Evolutionary conservation across 139 green algal genomes (phyloP).

Genomic region (Coelastrella sp.): DNA sequence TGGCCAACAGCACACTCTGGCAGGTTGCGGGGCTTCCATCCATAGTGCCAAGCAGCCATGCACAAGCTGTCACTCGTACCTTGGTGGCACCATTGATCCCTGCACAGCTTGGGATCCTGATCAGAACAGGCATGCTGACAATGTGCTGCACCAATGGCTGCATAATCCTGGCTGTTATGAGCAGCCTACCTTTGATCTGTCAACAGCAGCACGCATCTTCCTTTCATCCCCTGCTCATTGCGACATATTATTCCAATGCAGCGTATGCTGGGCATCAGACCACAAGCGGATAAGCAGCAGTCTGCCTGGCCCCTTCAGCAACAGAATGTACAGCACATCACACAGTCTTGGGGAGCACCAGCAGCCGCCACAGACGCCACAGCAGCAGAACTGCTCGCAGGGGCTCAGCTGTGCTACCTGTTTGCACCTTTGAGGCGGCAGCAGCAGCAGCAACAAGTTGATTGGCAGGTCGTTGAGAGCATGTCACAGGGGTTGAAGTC

Average conservation of each 20-base stretch:
- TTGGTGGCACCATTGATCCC: too few species aligned
- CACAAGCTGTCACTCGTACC: too few species aligned
- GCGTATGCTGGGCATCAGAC: neutral
- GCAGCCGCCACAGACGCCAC: constrained; percentile 6
- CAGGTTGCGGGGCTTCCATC: too few species aligned
- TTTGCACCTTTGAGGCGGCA: constrained; percentile 36
- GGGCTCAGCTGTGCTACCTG: constrained; percentile 22
- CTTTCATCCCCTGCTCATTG: neutral
- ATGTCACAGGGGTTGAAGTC: neutral
- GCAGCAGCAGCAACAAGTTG: constrained; percentile 34
- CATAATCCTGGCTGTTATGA: too few species aligned
- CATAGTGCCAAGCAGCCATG: too few species aligned
- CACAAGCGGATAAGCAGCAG: neutral
- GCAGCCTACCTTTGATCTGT: too few species aligned
- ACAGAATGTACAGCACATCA: neutral
- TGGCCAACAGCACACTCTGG: neutral
- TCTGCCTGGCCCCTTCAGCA: neutral
- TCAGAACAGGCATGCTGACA: too few species aligned
- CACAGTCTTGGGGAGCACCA: neutral
- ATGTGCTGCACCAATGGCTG: too few species aligned
- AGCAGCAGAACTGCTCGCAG: constrained; percentile 3
- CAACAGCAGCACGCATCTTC: neutral
- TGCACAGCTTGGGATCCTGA: too few species aligned
- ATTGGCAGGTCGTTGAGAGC: neutral
- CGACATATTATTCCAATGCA: neutral